Percentiles rank a stretch among this genome's conserved stretches.
These are phyloP conservation scores for Macadamia integrifolia DNA, from an alignment of 164 flowering plant species.

Conservation along the genomic window DNA sequence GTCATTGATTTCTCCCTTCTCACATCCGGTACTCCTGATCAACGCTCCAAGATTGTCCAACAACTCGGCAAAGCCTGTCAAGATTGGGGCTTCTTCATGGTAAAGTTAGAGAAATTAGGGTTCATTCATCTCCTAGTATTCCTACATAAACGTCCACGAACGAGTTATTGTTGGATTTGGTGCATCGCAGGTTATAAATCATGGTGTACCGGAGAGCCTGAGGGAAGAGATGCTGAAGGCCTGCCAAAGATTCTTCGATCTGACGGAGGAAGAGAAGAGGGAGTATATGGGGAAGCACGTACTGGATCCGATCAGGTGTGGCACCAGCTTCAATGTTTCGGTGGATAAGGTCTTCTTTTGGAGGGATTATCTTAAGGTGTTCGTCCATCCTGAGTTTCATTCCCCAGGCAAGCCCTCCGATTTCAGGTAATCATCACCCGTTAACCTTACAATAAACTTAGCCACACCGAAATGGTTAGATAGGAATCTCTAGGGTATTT, in stretches of 20 bases:
- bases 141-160: no score
- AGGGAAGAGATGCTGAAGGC: conserved; percentile 33
- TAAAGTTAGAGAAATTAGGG: neutral
- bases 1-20: conserved; percentile 38
- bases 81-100: conserved; percentile 90
- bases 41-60: conserved; percentile 38
- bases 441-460: no score
- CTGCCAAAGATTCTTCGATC: conserved; percentile 38
- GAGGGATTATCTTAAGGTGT: conserved; percentile 70
- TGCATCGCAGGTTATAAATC: conserved; percentile 53
- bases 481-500: no score
- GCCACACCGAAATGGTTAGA: no score
- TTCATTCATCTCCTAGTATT: neutral
- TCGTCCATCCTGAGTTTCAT: conserved; percentile 59
- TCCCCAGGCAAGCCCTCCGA: conserved; percentile 39
- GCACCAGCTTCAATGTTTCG: conserved; percentile 56
- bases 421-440: conserved; percentile 34
- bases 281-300: conserved; percentile 33
- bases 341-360: conserved; percentile 47
- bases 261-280: conserved; percentile 53
- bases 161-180: neutral
- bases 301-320: conserved; percentile 49
- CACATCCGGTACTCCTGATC: conserved; percentile 29
- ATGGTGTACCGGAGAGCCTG: conserved; percentile 51
- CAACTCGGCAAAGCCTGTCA: conserved; percentile 50